These are phyloP conservation scores for Oxyria digyna DNA, from an alignment of 148 eudicot species.

Conservation along the genomic window DNA sequence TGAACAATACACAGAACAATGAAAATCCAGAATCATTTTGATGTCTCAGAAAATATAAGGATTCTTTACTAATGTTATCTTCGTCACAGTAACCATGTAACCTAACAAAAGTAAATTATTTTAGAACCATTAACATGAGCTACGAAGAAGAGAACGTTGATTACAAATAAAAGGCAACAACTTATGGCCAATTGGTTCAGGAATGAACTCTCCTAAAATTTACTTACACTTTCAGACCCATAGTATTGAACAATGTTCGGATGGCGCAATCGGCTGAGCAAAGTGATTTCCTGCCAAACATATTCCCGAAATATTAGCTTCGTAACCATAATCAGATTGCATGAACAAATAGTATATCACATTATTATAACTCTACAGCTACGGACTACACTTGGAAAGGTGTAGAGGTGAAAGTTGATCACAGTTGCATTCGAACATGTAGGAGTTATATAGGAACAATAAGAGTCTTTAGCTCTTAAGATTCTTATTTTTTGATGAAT, in stretches of 20 bases:
- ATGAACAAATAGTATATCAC: not conserved
- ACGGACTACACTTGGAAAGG: not conserved
- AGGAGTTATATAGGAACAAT: no score
- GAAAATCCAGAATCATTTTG: not conserved
- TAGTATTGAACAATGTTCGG: slow-evolving; percentile 93
- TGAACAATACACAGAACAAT: not conserved
- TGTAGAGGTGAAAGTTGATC: not conserved
- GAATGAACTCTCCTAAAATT: not conserved
- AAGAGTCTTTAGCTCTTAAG: no score
- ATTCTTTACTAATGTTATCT: not conserved
- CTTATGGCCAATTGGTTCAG: not conserved
- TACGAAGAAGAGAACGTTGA: not conserved
- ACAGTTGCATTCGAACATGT: no score
- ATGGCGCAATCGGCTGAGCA: slow-evolving; percentile 74
- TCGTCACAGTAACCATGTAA: not conserved
- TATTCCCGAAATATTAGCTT: not conserved
- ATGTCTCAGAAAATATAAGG: not conserved
- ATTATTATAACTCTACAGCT: not conserved
- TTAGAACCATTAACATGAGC: not conserved
- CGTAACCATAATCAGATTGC: not conserved
- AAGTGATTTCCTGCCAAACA: slow-evolving; percentile 54
- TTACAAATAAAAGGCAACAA: not conserved
- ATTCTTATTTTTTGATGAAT: no score
- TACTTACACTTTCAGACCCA: slow-evolving; percentile 79
- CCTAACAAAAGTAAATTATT: not conserved